These are phyloP conservation scores for Syzygium jambos DNA, from an alignment of 345 rosid genomes.

Conservation along the genomic window DNA sequence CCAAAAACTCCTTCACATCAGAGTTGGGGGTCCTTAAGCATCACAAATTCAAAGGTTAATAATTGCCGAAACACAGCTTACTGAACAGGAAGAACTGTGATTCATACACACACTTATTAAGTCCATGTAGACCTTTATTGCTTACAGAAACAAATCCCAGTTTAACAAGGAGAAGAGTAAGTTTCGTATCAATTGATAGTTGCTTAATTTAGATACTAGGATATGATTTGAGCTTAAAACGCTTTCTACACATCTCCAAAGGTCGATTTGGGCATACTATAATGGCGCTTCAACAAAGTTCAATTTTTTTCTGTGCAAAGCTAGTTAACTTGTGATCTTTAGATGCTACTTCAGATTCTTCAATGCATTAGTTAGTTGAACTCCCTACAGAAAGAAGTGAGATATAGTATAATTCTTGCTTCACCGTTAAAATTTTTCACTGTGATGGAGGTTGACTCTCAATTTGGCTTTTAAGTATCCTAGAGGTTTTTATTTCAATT, in stretches of 20 bases:
- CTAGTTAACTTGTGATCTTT: not conserved
- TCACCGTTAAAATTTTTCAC: not conserved
- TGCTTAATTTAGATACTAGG: not conserved
- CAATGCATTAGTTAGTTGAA: not conserved
- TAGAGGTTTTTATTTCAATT: not conserved
- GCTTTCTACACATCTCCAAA: not conserved
- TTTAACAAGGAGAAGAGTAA: not conserved
- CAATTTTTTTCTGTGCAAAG: not conserved
- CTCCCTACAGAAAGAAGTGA: not conserved
- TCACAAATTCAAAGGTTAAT: not conserved
- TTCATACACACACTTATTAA: not conserved
- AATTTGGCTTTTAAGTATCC: not conserved
- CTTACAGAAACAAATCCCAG: not conserved
- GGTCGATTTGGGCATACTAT: not conserved
- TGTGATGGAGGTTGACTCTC: not conserved
- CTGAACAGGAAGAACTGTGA: not conserved
- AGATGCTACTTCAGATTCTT: not conserved
- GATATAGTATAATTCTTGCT: not conserved
- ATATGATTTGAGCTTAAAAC: not conserved
- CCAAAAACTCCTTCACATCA: not conserved
- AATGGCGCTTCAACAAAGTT: not conserved
- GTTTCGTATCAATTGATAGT: not conserved
- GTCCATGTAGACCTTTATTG: not conserved
- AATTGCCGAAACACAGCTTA: not conserved
- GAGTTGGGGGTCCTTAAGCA: not conserved